phyloP scores from a whole-genome alignment of 2,329 filamentous ascomycete genomes.

The Fusarium buxicola region DNA sequence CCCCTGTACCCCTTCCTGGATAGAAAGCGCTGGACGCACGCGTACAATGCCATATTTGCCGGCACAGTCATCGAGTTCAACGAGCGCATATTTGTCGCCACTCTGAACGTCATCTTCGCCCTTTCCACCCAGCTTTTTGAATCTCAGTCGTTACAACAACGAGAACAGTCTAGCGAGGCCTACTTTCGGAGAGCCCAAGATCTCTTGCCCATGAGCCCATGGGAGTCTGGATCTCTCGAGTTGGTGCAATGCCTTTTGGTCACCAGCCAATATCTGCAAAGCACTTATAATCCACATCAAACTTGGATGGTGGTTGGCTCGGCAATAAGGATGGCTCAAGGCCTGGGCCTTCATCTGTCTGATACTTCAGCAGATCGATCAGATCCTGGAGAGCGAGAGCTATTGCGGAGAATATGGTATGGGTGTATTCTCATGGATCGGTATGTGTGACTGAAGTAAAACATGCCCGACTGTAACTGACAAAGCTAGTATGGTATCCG shows the following conservation, averaged over 20 bases:
- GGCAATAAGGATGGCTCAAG: slow-evolving; percentile 60
- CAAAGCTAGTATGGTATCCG: slow-evolving; percentile 48
- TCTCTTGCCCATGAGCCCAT: slow-evolving; percentile 56
- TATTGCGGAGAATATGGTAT: slow-evolving; percentile 51
- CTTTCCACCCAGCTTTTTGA: slow-evolving; percentile 58
- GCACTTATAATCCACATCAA: slow-evolving; percentile 59
- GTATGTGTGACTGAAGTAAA: slow-evolving; percentile 33
- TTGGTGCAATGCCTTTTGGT: slow-evolving; percentile 60
- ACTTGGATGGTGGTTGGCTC: slow-evolving; percentile 62
- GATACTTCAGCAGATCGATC: slow-evolving; percentile 49
- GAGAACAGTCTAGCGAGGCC: slow-evolving; percentile 54
- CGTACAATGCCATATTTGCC: slow-evolving; percentile 56
- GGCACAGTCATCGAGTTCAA: slow-evolving; percentile 52
- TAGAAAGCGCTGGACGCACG: slow-evolving; percentile 48
- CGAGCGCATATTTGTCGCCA: slow-evolving; percentile 57
- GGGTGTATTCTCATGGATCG: slow-evolving; percentile 55
- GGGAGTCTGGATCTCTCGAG: slow-evolving; percentile 57
- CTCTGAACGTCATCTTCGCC: slow-evolving; percentile 60
- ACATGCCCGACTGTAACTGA: not conserved
- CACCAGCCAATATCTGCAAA: slow-evolving; percentile 62
- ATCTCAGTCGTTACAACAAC: slow-evolving; percentile 52
- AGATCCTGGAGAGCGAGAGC: slow-evolving; percentile 42
- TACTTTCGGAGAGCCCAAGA: slow-evolving; percentile 58
- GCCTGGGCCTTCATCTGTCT: slow-evolving; percentile 57
- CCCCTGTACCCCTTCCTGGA: slow-evolving; percentile 61